A percentile compares a stretch with the other conserved stretches of the same genome.
Evolutionary conservation across 495 filamentous ascomycete species (phyloP).

Genomic region (Penicillium nucicola): DNA sequence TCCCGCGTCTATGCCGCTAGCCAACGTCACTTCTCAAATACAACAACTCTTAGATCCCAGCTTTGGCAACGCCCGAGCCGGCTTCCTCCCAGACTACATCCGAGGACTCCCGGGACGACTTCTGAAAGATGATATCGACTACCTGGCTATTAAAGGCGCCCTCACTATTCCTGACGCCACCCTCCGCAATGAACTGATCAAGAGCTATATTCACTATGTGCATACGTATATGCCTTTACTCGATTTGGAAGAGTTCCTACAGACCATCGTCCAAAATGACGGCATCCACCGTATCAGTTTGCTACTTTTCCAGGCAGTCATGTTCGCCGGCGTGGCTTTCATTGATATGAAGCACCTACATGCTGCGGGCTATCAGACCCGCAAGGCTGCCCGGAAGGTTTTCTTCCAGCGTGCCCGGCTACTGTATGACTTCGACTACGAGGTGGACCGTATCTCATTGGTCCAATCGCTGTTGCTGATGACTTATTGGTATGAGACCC

Average conservation of each 20-base stretch:
- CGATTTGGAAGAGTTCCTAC: conserved; percentile 70
- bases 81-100: conserved; percentile 64
- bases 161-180: conserved; percentile 63
- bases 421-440: conserved; percentile 84
- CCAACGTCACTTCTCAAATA: conserved; percentile 37
- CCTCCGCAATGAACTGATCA: conserved; percentile 70
- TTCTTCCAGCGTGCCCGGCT: conserved; percentile 76
- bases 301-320: conserved; percentile 75
- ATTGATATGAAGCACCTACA: conserved; percentile 68
- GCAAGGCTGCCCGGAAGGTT: conserved; percentile 71
- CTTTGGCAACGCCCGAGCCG: conserved; percentile 28
- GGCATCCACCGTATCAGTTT: conserved; percentile 70
- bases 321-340: conserved; percentile 78
- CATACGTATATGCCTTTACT: conserved; percentile 88
- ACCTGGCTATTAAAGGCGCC: conserved; percentile 71
- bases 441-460: conserved; percentile 75
- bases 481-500: conserved; percentile 90
- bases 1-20: conserved; percentile 35
- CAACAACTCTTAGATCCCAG: conserved; percentile 39
- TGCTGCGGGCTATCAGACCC: conserved; percentile 63
- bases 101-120: conserved; percentile 68
- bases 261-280: conserved; percentile 60
- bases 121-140: conserved; percentile 69
- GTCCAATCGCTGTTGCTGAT: conserved; percentile 81
- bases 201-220: conserved; percentile 76